These are phyloP conservation scores for Citrullus mucosospermus DNA, from an alignment of 306 rosid genomes.

Conservation along the genomic window DNA sequence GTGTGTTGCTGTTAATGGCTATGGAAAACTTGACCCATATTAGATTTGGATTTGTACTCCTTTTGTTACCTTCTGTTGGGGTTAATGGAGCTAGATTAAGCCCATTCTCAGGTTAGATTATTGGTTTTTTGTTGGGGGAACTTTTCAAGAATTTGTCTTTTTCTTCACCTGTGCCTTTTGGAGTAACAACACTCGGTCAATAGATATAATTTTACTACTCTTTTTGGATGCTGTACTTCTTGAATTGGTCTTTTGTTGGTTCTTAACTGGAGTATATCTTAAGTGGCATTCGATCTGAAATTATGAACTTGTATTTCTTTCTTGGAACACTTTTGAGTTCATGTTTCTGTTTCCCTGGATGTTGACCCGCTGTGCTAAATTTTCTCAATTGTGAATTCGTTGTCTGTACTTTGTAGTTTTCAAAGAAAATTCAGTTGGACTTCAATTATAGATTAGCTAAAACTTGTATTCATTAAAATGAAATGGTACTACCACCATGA, in stretches of 20 bases:
- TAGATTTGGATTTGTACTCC: constrained; percentile 8
- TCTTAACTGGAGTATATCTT: neutral
- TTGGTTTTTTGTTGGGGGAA: neutral
- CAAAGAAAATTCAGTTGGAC: neutral
- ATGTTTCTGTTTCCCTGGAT: neutral
- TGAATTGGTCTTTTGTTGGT: neutral
- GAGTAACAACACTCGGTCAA: neutral
- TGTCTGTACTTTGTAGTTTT: neutral
- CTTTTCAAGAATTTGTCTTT: neutral
- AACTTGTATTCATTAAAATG: neutral
- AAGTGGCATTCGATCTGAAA: neutral
- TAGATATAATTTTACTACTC: neutral
- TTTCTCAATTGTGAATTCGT: neutral
- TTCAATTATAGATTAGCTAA: neutral
- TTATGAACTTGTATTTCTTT: neutral
- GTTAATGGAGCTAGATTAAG: neutral
- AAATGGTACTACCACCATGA: neutral
- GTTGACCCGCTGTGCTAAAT: neutral
- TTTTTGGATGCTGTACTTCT: neutral
- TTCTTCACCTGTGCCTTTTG: neutral
- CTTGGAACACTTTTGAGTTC: neutral
- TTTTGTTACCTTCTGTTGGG: neutral
- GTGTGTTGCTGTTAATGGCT: neutral
- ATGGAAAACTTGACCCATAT: neutral
- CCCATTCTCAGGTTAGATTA: neutral